Evolutionary conservation across 208 protist species (phyloP).

Genomic region (Trypanosoma conorhini): DNA sequence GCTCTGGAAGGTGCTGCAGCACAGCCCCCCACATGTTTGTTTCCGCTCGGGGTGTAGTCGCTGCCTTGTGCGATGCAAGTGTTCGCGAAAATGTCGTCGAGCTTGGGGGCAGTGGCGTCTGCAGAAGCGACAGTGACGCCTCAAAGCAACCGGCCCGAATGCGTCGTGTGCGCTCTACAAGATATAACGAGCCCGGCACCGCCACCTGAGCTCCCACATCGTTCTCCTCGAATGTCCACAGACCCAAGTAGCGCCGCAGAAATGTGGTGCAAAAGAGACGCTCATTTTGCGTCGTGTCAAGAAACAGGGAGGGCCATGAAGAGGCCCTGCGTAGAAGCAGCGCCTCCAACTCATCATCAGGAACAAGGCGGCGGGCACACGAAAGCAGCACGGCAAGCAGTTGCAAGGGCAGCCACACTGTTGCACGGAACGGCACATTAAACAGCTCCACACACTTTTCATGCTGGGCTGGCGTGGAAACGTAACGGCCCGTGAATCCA

Average conservation of each 20-base stretch:
- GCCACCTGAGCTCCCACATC: slow-evolving; percentile 14
- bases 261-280: slow-evolving; percentile 34
- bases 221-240: slow-evolving; percentile 28
- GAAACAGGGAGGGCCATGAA: slow-evolving; percentile 30
- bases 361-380: slow-evolving; percentile 19
- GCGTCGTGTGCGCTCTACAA: slow-evolving; percentile 22
- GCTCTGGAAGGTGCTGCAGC: slow-evolving; percentile 1
- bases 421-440: slow-evolving; percentile 1
- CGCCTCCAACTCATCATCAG: slow-evolving; percentile 5
- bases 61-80: slow-evolving; percentile 8
- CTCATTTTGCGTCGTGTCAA: slow-evolving; percentile 13
- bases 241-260: slow-evolving; percentile 29
- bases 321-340: background rate
- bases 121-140: slow-evolving; percentile 21
- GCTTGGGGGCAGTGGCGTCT: slow-evolving; percentile 20
- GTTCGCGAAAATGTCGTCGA: slow-evolving; percentile 18
- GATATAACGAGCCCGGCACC: slow-evolving; percentile 26
- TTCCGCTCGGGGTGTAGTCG: background rate
- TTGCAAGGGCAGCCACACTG: slow-evolving; percentile 23
- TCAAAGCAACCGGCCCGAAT: background rate
- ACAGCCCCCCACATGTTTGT: slow-evolving; percentile 24
- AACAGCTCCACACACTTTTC: slow-evolving; percentile 24
- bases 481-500: slow-evolving; percentile 21
- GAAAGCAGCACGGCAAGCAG: slow-evolving; percentile 16
- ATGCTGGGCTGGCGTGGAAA: background rate